Base-by-base conservation (phyloP, 306 rosid species). In the Casuarina glauca region DNA sequence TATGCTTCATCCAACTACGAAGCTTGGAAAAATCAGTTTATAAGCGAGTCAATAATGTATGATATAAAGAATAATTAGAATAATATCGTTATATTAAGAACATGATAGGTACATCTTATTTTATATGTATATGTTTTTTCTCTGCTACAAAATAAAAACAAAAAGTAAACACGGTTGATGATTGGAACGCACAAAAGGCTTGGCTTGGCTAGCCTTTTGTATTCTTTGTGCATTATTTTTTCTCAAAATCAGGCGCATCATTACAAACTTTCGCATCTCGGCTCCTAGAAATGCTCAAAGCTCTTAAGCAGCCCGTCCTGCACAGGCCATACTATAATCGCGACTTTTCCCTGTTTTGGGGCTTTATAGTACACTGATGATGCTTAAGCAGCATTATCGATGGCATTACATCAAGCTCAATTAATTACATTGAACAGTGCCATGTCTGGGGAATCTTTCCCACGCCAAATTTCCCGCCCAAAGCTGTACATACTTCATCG, bases 401-500 rank as follows among this genome's bases (percentile, higher is more conserved):
- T 38, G 17, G 50, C 19, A 26, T 26, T 26, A 26, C 32, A 26
- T 64, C 32, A 74, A 64, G 72, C 78, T 11, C 86, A 45, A 6
- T 62, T 1, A 78, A 50, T 77, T 82, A 73, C 61, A n/a, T 42
- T 13, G 72, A 73, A 48, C 50, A 4, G 50, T 70, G 62, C 78
- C 17, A 15, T 71, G 63, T 48, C 45, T 26, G 32, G 32, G 2
- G 41, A 70, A 39, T 53, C 60, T 58, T 26, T 79, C 32, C 32
- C 32, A 26, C 32, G 32, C 32, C 32, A 26, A 26, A 26, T 26
- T 26, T 26, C 86, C 86, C 83, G 86, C 86, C 81, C 79, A 5
- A 72, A 71, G 7, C 19, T 10, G 20, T 3, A 39, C 19, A 53
- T 48, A 26, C 9, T 0, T 0, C 35, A 4, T 8, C 46, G 58